A percentile compares a stretch with the other conserved stretches of the same genome.
These are phyloP conservation scores for Euphorbia corollata DNA, from an alignment of 441 rosid species.

Conservation along the genomic window DNA sequence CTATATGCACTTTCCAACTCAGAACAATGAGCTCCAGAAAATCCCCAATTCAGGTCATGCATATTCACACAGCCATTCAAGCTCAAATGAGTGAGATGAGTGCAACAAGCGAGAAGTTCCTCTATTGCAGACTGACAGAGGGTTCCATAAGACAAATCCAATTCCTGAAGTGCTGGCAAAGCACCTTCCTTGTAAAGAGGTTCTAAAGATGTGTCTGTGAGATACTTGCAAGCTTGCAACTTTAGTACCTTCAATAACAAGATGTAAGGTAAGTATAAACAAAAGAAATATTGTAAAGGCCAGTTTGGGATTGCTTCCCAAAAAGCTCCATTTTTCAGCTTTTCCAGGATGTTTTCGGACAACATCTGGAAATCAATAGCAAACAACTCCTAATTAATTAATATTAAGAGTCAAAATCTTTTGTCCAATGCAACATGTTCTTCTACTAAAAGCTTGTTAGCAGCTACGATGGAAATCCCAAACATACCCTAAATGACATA, in stretches of 20 bases:
- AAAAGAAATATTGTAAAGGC: background rate
- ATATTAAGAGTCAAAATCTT: too few species aligned
- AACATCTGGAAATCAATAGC: too few species aligned
- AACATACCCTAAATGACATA: too few species aligned
- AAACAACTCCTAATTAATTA: too few species aligned
- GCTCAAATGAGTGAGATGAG: constrained; percentile 86
- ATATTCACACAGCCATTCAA: constrained; percentile 86
- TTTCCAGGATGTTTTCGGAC: too few species aligned
- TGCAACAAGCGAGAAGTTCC: constrained; percentile 87
- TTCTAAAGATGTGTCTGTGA: constrained; percentile 73
- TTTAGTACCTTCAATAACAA: constrained; percentile 56
- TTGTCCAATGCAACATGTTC: too few species aligned
- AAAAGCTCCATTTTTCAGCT: too few species aligned
- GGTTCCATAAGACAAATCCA: constrained; percentile 93
- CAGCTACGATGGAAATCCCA: too few species aligned
- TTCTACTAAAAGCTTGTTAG: too few species aligned
- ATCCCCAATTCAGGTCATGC: constrained; percentile 92
- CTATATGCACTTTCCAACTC: constrained; percentile 27
- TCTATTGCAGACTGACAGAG: constrained; percentile 83
- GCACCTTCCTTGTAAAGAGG: constrained; percentile 86
- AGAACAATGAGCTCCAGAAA: constrained; percentile 34
- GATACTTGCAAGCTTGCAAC: constrained; percentile 95
- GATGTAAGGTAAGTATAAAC: background rate
- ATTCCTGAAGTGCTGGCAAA: constrained; percentile 65
- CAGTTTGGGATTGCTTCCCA: too few species aligned